Conservation (phyloP, 371 early-diverging fungal genomes). For the Ecytonucleospora hepatopenaei region DNA sequence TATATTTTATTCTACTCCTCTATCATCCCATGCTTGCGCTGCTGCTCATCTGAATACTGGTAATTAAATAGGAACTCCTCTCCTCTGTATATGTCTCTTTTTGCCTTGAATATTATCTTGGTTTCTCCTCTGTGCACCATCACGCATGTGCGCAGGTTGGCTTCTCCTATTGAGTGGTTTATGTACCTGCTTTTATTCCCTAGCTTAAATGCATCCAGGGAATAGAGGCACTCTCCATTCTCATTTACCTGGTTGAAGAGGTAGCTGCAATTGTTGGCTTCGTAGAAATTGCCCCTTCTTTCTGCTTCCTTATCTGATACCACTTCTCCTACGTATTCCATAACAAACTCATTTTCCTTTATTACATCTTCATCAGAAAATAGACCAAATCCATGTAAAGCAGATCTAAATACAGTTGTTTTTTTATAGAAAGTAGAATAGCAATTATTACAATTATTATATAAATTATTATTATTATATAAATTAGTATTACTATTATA, state of each 20-base stretch:
- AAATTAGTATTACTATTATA: too few relatives aligned
- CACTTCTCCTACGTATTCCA: conserved; percentile 75
- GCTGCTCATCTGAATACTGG: conserved; percentile 32
- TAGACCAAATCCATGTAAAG: conserved; percentile 65
- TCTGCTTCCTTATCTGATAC: conserved; percentile 59
- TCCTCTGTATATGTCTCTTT: conserved; percentile 32
- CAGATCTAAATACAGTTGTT: neutral
- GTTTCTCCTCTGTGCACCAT: conserved; percentile 17
- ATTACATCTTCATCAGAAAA: conserved; percentile 60
- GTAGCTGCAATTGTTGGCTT: conserved; percentile 40
- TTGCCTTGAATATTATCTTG: conserved; percentile 38
- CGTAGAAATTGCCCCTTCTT: conserved; percentile 47
- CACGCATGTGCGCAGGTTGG: conserved; percentile 24
- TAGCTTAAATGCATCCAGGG: conserved; percentile 43
- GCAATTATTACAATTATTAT: neutral
- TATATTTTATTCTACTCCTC: conserved; percentile 35
- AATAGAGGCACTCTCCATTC: conserved; percentile 1
- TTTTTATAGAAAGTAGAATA: neutral
- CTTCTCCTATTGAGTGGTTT: conserved; percentile 41
- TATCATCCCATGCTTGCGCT: conserved; percentile 31
- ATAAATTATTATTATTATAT: neutral
- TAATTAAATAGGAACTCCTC: conserved; percentile 52
- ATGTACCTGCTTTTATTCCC: conserved; percentile 49
- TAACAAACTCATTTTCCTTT: conserved; percentile 61
- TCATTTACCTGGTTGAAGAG: conserved; percentile 38